Conservation (phyloP, 2,329 filamentous ascomycete species). For the Neoscytalidium dimidiatum region DNA sequence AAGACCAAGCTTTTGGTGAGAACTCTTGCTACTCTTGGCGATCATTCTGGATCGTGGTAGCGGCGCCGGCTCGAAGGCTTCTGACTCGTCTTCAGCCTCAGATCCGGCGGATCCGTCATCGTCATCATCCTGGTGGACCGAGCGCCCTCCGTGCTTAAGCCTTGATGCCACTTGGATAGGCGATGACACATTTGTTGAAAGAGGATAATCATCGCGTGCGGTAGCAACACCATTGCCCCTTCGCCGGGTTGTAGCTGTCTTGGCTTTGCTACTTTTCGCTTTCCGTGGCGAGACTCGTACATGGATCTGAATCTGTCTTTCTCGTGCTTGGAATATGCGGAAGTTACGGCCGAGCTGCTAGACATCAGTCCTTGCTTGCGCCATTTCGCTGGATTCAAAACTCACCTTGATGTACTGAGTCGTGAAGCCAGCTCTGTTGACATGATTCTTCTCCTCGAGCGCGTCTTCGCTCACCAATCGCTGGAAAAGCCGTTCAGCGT, state of each 20-base stretch:
- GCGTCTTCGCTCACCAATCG: slow-evolving; percentile 72
- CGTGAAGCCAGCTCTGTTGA: slow-evolving; percentile 67
- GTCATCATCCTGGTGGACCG: slow-evolving; percentile 21
- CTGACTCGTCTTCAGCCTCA: slow-evolving; percentile 38
- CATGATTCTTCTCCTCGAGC: slow-evolving; percentile 68
- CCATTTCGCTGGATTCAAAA: slow-evolving; percentile 19
- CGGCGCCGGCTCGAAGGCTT: slow-evolving; percentile 50
- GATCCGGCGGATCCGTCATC: slow-evolving; percentile 39
- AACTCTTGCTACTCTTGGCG: background rate
- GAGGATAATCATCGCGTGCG: slow-evolving; percentile 50
- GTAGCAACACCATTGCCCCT: slow-evolving; percentile 36
- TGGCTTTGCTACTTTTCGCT: slow-evolving; percentile 34
- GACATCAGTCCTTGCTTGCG: slow-evolving; percentile 23
- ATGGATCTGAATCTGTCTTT: slow-evolving; percentile 52
- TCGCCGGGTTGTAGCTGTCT: slow-evolving; percentile 24
- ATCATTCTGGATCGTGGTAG: slow-evolving; percentile 21
- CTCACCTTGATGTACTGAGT: slow-evolving; percentile 71
- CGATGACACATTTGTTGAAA: slow-evolving; percentile 69
- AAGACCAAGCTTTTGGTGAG: slow-evolving; percentile 48
- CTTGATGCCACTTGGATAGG: slow-evolving; percentile 55
- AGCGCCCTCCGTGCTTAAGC: slow-evolving; percentile 29
- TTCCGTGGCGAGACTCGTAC: slow-evolving; percentile 53
- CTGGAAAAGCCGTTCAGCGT: slow-evolving; percentile 83
- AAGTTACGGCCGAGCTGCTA: slow-evolving; percentile 46
- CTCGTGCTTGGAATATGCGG: slow-evolving; percentile 48